A percentile compares a stretch with the other conserved stretches of the same genome.
Conservation (phyloP, 345 rosid genomes). For the Noccaea bulbosa region DNA sequence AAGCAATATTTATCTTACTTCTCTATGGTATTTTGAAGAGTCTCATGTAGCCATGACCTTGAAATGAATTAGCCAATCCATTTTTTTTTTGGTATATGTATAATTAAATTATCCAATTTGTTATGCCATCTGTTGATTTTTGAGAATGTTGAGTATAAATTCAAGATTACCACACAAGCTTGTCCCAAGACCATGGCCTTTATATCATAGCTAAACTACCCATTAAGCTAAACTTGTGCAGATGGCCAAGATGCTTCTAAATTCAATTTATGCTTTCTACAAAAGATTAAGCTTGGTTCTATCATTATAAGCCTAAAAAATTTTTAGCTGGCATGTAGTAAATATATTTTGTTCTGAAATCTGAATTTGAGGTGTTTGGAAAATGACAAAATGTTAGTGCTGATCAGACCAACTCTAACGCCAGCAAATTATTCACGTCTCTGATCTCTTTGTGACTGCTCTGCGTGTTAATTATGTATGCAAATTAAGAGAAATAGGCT, state of each 20-base stretch:
- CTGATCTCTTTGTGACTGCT: constrained; percentile 6
- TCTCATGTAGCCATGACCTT: neutral
- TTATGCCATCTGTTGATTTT: too few relatives aligned
- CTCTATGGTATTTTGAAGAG: neutral
- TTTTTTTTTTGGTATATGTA: too few relatives aligned
- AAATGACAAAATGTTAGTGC: neutral
- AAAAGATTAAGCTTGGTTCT: neutral
- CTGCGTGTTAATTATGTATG: neutral
- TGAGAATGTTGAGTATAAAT: too few relatives aligned
- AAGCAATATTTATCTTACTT: constrained; percentile 1
- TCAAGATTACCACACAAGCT: too few relatives aligned
- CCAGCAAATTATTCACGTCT: constrained; percentile 2
- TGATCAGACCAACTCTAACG: neutral
- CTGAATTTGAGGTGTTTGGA: neutral
- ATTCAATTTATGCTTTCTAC: neutral
- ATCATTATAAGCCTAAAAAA: neutral
- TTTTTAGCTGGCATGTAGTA: neutral
- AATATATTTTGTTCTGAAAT: neutral
- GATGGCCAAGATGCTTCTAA: neutral
- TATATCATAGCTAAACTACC: neutral
- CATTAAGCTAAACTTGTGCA: neutral
- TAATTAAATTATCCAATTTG: too few relatives aligned
- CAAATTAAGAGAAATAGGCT: neutral
- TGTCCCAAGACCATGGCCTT: neutral
- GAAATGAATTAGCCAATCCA: neutral